phyloP scores from a whole-genome alignment of 495 filamentous ascomycete species.

The Chlorociboria aeruginascens region DNA sequence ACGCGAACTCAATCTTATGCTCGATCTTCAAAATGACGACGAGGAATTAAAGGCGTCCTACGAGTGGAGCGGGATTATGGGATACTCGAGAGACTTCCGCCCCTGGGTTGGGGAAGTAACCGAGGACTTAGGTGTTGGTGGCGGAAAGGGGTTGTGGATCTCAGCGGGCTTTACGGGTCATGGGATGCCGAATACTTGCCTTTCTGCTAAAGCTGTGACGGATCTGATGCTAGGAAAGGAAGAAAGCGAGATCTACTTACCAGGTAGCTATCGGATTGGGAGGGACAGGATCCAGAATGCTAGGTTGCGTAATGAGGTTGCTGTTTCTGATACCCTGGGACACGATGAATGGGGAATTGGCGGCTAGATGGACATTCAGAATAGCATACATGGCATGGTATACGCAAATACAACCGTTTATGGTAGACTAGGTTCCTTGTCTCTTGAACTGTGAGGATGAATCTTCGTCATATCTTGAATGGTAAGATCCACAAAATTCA shows the following conservation, averaged over 20 bases:
- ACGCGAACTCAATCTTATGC: conserved; percentile 25
- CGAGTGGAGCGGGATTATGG: conserved; percentile 82
- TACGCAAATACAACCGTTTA: no score
- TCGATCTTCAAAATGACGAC: conserved; percentile 22
- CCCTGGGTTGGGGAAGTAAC: conserved; percentile 58
- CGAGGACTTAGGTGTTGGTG: conserved; percentile 26
- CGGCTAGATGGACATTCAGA: not conserved
- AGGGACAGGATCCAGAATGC: conserved; percentile 25
- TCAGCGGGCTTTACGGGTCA: conserved; percentile 60
- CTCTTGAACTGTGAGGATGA: no score
- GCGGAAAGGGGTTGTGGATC: conserved; percentile 37
- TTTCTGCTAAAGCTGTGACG: conserved; percentile 54
- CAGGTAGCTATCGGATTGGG: conserved; percentile 33
- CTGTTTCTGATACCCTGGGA: conserved; percentile 4
- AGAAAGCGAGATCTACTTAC: conserved; percentile 23
- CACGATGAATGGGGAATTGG: no score
- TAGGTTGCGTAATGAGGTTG: conserved; percentile 9
- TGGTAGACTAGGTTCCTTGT: no score
- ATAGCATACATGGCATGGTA: no score
- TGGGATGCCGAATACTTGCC: conserved; percentile 69
- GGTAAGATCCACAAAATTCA: no score
- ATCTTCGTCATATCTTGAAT: no score
- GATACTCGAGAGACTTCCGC: conserved; percentile 52
- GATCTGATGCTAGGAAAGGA: conserved; percentile 43
- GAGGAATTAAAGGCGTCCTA: conserved; percentile 39